These are phyloP conservation scores for Cystofilobasidium bisporidii DNA, from an alignment of 768 basidiomycete species.

Conservation along the genomic window DNA sequence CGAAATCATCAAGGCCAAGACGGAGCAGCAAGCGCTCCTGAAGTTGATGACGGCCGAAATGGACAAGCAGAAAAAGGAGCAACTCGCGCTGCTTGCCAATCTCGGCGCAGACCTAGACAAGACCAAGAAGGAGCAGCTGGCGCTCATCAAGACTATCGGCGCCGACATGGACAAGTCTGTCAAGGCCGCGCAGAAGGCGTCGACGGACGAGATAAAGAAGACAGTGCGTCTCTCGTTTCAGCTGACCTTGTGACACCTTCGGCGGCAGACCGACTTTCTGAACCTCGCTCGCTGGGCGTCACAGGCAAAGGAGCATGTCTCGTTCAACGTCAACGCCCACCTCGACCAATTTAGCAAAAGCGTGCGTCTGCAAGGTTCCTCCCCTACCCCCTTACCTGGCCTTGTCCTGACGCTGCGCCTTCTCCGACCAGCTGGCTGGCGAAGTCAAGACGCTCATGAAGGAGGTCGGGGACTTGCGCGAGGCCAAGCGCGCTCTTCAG, in stretches of 20 bases:
- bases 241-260: too few relatives aligned
- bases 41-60: background rate
- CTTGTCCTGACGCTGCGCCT: background rate
- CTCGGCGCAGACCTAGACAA: background rate
- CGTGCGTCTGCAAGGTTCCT: background rate
- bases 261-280: background rate
- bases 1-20: background rate
- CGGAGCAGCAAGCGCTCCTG: conserved; percentile 6
- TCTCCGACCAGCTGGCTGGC: conserved; percentile 3
- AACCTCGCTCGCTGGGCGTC: background rate
- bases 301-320: conserved; percentile 21
- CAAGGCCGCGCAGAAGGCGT: conserved; percentile 15
- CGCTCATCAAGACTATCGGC: conserved; percentile 11
- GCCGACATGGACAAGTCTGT: background rate
- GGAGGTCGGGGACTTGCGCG: conserved; percentile 24
- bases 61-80: conserved; percentile 13
- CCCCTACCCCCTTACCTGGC: background rate
- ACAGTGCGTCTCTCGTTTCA: background rate
- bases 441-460: conserved; percentile 26
- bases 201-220: conserved; percentile 22
- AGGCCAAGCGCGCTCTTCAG: conserved; percentile 21
- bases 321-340: conserved; percentile 13
- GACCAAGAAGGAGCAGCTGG: conserved; percentile 5
- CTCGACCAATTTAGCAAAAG: conserved; percentile 17
- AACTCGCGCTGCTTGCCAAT: background rate